Percentiles rank a stretch among this genome's conserved stretches.
These are phyloP conservation scores for Raphanus sativus DNA, from an alignment of 345 rosid species.

Conservation along the genomic window DNA sequence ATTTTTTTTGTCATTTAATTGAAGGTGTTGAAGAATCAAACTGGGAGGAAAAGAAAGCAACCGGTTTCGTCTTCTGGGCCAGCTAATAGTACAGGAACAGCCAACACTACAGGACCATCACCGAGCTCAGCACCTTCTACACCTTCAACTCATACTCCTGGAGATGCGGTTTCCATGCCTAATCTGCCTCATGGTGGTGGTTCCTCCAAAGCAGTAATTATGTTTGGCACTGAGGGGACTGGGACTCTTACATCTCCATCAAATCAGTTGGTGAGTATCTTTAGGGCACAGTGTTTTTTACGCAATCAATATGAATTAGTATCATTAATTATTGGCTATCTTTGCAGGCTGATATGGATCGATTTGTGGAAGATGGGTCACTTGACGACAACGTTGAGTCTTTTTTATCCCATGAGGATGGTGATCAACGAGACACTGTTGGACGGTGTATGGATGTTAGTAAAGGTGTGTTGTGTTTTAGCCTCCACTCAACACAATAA, in stretches of 20 bases:
- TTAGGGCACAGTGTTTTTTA: not conserved
- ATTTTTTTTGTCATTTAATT: constrained; percentile 32
- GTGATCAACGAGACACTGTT: constrained; percentile 75
- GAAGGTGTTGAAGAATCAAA: constrained; percentile 88
- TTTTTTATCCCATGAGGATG: constrained; percentile 86
- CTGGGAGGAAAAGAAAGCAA: constrained; percentile 96
- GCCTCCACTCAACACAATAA: constrained; percentile 5
- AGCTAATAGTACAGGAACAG: constrained; percentile 99
- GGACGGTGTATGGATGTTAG: constrained; percentile 88
- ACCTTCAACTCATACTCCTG: constrained; percentile 94
- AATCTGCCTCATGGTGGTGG: constrained; percentile 78
- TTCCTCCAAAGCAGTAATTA: constrained; percentile 79
- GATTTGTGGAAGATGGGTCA: constrained; percentile 91
- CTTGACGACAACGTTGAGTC: constrained; percentile 97
- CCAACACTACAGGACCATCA: constrained; percentile 96
- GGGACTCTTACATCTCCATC: constrained; percentile 88
- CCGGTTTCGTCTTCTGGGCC: constrained; percentile 98
- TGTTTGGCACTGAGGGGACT: constrained; percentile 70
- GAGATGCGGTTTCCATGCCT: constrained; percentile 92
- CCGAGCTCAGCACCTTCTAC: constrained; percentile 99
- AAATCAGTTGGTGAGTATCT: constrained; percentile 79
- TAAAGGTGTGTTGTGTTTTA: constrained; percentile 36
- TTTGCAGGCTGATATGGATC: constrained; percentile 94
- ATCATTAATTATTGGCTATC: not conserved
- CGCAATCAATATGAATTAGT: not conserved